A percentile compares a stretch with the other conserved stretches of the same genome.
Conservation (phyloP, 2,329 filamentous ascomycete genomes). For the Calonectria honghensis region DNA sequence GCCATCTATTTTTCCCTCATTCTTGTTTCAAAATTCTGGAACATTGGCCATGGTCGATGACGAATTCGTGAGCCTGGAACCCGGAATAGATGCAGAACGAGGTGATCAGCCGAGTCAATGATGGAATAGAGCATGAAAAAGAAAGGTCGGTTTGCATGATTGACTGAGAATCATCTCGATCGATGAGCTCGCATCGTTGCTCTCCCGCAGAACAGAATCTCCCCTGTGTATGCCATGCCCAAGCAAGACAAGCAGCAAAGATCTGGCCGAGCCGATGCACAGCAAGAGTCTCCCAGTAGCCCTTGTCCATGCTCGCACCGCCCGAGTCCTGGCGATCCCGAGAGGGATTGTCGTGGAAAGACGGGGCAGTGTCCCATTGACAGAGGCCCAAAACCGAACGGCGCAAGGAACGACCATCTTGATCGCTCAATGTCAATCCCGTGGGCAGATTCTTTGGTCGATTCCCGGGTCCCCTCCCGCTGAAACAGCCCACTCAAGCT, state of each 20-base stretch:
- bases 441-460: conserved; percentile 24
- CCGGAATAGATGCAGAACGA: conserved; percentile 28
- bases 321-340: conserved; percentile 24
- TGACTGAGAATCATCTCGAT: conserved; percentile 4
- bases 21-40: conserved; percentile 40
- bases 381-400: conserved; percentile 10
- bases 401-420: conserved; percentile 19
- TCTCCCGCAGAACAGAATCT: not conserved
- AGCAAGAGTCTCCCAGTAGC: conserved; percentile 24
- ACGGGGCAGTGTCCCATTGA: conserved; percentile 14
- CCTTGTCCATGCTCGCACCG: conserved; percentile 20
- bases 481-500: conserved; percentile 44
- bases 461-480: conserved; percentile 36
- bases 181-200: not conserved
- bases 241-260: conserved; percentile 26
- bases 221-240: not conserved
- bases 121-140: conserved; percentile 16
- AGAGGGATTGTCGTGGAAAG: conserved; percentile 12
- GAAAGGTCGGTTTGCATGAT: conserved; percentile 8
- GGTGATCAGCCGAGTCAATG: conserved; percentile 17
- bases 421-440: conserved; percentile 18
- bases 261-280: conserved; percentile 18
- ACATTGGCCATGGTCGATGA: conserved; percentile 41
- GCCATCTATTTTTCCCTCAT: conserved; percentile 36
- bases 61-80: conserved; percentile 30